phyloP scores from a whole-genome alignment of 2,329 filamentous ascomycete species.

The Scleromitrula shiraiana region DNA sequence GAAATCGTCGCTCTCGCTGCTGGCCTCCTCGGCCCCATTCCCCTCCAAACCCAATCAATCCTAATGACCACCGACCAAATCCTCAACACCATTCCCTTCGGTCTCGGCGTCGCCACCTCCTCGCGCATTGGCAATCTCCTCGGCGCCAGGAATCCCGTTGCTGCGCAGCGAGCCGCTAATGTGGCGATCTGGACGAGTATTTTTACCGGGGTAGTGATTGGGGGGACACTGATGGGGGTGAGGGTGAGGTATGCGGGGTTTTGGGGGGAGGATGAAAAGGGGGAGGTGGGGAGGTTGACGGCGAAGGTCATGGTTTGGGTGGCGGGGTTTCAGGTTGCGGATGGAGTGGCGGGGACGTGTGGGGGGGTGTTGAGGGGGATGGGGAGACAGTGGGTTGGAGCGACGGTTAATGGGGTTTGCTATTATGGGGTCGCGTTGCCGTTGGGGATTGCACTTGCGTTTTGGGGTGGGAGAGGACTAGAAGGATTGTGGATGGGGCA shows the following conservation, averaged over 20 bases:
- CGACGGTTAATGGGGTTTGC: slow-evolving; percentile 70
- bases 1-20: slow-evolving; percentile 82
- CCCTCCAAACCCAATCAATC: slow-evolving; percentile 75
- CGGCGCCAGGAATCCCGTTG: slow-evolving; percentile 56
- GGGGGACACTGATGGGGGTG: slow-evolving; percentile 61
- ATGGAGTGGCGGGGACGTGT: slow-evolving; percentile 78
- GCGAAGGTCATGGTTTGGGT: slow-evolving; percentile 84
- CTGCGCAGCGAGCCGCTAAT: slow-evolving; percentile 66
- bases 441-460: slow-evolving; percentile 75
- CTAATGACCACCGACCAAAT: slow-evolving; percentile 88
- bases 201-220: slow-evolving; percentile 57
- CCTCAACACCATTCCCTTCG: slow-evolving; percentile 74
- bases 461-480: slow-evolving; percentile 79
- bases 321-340: slow-evolving; percentile 82
- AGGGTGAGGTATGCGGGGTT: slow-evolving; percentile 67
- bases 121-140: slow-evolving; percentile 73
- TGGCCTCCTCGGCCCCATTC: slow-evolving; percentile 68
- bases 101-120: slow-evolving; percentile 73
- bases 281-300: too few relatives aligned
- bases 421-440: slow-evolving; percentile 80
- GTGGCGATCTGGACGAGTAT: slow-evolving; percentile 67
- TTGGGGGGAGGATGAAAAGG: too few relatives aligned
- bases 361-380: slow-evolving; percentile 75
- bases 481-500: slow-evolving; percentile 77
- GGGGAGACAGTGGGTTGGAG: slow-evolving; percentile 80